Base-by-base conservation (phyloP, 2,329 filamentous ascomycete species). In the Diaporthe citri region DNA sequence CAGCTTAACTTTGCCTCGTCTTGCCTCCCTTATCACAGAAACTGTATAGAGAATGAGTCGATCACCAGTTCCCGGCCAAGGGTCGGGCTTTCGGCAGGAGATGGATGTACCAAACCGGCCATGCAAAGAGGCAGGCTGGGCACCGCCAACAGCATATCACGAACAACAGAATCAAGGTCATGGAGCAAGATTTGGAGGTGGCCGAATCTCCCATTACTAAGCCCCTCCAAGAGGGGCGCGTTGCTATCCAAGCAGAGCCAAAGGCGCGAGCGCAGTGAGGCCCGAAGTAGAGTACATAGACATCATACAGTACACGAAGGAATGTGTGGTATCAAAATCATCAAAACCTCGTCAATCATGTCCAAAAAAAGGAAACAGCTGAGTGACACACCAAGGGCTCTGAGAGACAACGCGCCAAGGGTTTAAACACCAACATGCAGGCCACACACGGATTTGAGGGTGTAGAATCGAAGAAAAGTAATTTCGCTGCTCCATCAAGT, bases 121-220 rank as follows among this genome's bases (percentile, higher is more conserved):
- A 25, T 52, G 22, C 48, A 13, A 2, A 2, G 3, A 52, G 51
- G 25, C 51, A 17, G 25, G 25, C 13, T 7, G 13, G 25, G 12
- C 51, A 5, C 12, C 5, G 12, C 15, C 51, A 31, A 3, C 57
- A 60, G 46, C n/a, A 36, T 60, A 66, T 34, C 62, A 67, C 22
- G 13, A 25, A 55, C 34, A 59, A 31, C 39, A 17, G 31, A n/a
- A 41, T 0, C 4, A 4, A 43, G 9, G 8, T 28, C 39, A 46
- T 31, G 39, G 41, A 48, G 72, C 13, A 34, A 67, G 28, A 80
- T 59, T 70, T 76, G 75, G 83, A 83, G 82, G 81, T 80, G 82
- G 82, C 83, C 82, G 81, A 82, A 80, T 83, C 78, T 83, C 80
- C 82, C 82, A 83, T 84, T 84, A 81, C 81, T 79, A 79, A 80